phyloP scores from a whole-genome alignment of 805 yeast species.

The Starmerella stellata region DNA sequence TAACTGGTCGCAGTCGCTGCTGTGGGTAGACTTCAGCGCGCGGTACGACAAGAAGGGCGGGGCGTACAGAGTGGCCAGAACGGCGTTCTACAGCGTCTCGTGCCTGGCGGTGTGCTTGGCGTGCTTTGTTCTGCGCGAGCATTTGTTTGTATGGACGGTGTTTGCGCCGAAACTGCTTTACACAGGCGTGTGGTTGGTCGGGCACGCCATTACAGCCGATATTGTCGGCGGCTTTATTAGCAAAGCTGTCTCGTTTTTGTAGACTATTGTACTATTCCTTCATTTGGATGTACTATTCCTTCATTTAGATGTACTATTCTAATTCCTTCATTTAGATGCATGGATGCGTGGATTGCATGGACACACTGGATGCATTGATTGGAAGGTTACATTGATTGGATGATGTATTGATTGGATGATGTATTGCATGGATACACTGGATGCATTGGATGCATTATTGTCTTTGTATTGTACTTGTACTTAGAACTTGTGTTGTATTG shows the following conservation, averaged over 20 bases:
- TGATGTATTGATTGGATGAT: no score
- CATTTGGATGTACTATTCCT: no score
- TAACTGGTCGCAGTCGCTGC: slow-evolving; percentile 75
- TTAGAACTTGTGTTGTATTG: no score
- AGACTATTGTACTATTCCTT: no score
- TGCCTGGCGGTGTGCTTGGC: slow-evolving; percentile 25
- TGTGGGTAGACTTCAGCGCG: slow-evolving; percentile 36
- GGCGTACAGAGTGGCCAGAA: slow-evolving; percentile 19
- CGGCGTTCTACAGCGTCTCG: slow-evolving; percentile 11
- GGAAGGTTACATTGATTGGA: no score
- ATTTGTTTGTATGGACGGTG: slow-evolving; percentile 92
- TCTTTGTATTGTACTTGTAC: no score
- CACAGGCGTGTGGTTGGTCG: slow-evolving; percentile 48
- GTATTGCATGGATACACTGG: no score
- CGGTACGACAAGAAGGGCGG: not conserved
- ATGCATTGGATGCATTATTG: no score
- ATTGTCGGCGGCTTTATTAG: not conserved
- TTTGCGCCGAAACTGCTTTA: slow-evolving; percentile 83
- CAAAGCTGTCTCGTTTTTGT: not conserved
- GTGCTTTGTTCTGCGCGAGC: slow-evolving; percentile 60
- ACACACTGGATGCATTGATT: no score
- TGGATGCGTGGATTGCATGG: no score
- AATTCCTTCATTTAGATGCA: no score
- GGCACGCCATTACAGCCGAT: slow-evolving; percentile 19
- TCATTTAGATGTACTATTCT: no score